A percentile compares a stretch with the other conserved stretches of the same genome.
phyloP scores from a whole-genome alignment of 2,329 filamentous ascomycete genomes.

The Capronia epimyces region DNA sequence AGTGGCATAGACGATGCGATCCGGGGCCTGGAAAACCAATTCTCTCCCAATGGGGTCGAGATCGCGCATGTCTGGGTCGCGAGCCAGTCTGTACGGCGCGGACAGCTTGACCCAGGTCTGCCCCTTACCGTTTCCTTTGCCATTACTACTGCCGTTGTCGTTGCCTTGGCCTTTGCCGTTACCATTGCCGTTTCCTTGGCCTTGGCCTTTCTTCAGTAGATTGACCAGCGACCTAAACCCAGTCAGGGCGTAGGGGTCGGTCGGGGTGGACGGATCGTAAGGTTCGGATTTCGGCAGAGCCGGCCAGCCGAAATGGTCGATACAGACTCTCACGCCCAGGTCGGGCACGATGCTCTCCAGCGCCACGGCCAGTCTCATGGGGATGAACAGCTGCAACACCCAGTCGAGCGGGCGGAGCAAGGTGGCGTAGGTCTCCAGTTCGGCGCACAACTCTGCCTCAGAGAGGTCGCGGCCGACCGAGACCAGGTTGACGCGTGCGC shows the following conservation, averaged over 20 bases:
- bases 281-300: constrained; percentile 31
- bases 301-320: constrained; percentile 57
- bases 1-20: constrained; percentile 53
- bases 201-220: constrained; percentile 44
- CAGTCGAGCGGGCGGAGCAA: constrained; percentile 49
- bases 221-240: constrained; percentile 48
- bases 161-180: too few species aligned
- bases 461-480: constrained; percentile 45
- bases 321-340: constrained; percentile 44
- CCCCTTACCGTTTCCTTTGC: too few species aligned
- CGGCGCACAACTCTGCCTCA: constrained; percentile 39
- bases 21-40: constrained; percentile 43
- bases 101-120: constrained; percentile 55
- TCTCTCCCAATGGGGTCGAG: constrained; percentile 48
- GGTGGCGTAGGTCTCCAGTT: constrained; percentile 47
- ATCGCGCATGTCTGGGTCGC: constrained; percentile 41
- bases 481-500: constrained; percentile 55
- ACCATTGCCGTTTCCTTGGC: too few species aligned
- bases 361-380: constrained; percentile 46
- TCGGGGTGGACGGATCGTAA: constrained; percentile 18
- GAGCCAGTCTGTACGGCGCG: constrained; percentile 52
- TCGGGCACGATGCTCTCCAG: constrained; percentile 47
- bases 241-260: constrained; percentile 43
- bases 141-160: too few species aligned
- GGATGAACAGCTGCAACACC: constrained; percentile 56